Conservation (phyloP, 2,329 filamentous ascomycete species). For the Aspergillus piperis region DNA sequence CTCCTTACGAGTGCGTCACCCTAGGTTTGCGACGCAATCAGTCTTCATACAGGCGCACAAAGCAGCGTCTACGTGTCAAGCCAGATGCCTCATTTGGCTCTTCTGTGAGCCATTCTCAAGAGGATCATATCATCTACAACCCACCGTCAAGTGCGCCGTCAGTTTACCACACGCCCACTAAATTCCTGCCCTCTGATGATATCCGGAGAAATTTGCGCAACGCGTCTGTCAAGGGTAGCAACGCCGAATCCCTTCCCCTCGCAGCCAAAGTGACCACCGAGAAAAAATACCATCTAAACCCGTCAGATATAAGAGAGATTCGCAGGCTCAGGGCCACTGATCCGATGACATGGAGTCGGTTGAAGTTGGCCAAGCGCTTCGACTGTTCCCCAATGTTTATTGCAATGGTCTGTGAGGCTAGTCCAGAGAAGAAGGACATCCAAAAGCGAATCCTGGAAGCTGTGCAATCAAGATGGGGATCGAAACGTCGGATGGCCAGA, state of each 20-base stretch:
- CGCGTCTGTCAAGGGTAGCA: conserved; percentile 24
- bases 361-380: conserved; percentile 62
- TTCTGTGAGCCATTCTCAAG: conserved; percentile 41
- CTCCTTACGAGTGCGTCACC: conserved; percentile 35
- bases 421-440: conserved; percentile 50
- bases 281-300: conserved; percentile 64
- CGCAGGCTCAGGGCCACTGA: conserved; percentile 56
- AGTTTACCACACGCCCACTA: conserved; percentile 64
- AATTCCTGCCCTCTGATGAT: conserved; percentile 64
- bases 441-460: conserved; percentile 53
- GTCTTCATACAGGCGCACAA: conserved; percentile 53
- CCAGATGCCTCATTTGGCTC: conserved; percentile 54
- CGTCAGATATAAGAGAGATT: conserved; percentile 61
- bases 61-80: conserved; percentile 53
- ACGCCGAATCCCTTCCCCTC: conserved; percentile 44
- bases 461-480: conserved; percentile 63
- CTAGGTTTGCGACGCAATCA: conserved; percentile 46
- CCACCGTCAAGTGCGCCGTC: conserved; percentile 65
- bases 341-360: conserved; percentile 61
- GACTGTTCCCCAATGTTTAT: conserved; percentile 65
- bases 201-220: conserved; percentile 52
- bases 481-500: conserved; percentile 59
- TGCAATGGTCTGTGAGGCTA: conserved; percentile 59
- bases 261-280: conserved; percentile 54
- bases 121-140: conserved; percentile 65